Percentiles rank a stretch among this genome's conserved stretches.
Conservation (phyloP, 331 rosid genomes). For the Cydonia oblonga region DNA sequence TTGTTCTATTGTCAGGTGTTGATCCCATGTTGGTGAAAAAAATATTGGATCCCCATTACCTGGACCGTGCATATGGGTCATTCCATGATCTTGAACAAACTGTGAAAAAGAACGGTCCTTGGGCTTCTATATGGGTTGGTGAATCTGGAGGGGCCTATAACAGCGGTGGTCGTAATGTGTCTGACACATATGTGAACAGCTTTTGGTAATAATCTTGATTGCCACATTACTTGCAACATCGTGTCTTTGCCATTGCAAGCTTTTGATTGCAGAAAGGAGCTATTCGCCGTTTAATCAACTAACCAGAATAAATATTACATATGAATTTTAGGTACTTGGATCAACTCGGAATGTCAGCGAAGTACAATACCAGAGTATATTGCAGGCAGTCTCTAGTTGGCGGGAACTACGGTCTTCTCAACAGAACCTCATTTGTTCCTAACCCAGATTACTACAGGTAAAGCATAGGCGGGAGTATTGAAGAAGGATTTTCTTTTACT, state of each 20-base stretch:
- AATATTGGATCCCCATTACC: conserved; percentile 51
- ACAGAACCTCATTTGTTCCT: conserved; percentile 49
- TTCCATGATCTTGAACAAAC: conserved; percentile 43
- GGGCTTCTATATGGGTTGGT: conserved; percentile 89
- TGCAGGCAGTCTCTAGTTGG: conserved; percentile 81
- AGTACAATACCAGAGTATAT: conserved; percentile 57
- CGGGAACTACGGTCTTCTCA: conserved; percentile 81
- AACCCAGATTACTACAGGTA: conserved; percentile 90
- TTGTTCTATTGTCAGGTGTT: conserved; percentile 34
- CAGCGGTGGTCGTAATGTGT: conserved; percentile 73
- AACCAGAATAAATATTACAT: neutral
- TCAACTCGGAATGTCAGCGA: conserved; percentile 84
- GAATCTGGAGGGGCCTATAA: conserved; percentile 92
- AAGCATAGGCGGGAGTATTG: neutral
- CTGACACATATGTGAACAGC: conserved; percentile 65
- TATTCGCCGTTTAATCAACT: neutral
- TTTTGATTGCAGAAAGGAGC: neutral
- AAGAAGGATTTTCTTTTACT: neutral
- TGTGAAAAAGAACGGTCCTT: conserved; percentile 46
- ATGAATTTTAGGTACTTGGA: conserved; percentile 61
- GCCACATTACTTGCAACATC: conserved; percentile 9
- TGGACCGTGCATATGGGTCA: conserved; percentile 36
- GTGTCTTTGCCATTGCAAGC: neutral
- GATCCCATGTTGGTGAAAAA: conserved; percentile 44
- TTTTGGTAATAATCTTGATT: conserved; percentile 63